These are phyloP conservation scores for Tolypocladium album DNA, from an alignment of 2,329 filamentous ascomycete genomes.

Conservation along the genomic window DNA sequence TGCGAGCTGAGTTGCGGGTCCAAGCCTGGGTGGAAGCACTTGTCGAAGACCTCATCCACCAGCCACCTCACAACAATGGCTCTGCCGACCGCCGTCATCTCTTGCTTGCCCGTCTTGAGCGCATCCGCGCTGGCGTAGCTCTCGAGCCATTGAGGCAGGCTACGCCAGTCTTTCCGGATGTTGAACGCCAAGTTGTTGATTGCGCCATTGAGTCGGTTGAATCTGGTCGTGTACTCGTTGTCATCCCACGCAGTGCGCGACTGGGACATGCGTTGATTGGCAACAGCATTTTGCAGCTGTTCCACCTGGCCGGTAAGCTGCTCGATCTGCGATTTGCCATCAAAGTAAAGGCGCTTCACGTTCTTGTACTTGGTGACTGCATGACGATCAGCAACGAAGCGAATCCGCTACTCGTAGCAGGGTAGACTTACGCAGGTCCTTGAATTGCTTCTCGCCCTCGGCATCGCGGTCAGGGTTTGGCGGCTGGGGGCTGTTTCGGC, in stretches of 20 bases:
- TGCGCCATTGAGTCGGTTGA: conserved; percentile 83
- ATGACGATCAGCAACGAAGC: conserved; percentile 5
- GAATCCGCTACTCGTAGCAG: neutral
- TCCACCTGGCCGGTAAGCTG: conserved; percentile 80
- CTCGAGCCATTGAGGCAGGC: conserved; percentile 70
- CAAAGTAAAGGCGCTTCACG: conserved; percentile 95
- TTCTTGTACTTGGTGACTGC: conserved; percentile 93
- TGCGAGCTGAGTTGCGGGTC: conserved; percentile 65
- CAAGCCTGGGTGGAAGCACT: conserved; percentile 83
- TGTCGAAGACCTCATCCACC: conserved; percentile 81
- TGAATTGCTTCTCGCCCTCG: conserved; percentile 44
- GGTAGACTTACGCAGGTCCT: conserved; percentile 40
- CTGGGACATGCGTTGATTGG: conserved; percentile 88
- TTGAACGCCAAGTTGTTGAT: conserved; percentile 94
- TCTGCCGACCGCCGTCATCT: conserved; percentile 93
- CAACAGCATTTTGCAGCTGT: conserved; percentile 92
- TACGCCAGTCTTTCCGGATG: conserved; percentile 88
- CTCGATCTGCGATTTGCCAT: conserved; percentile 87
- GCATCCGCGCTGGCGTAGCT: conserved; percentile 77
- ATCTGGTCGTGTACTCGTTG: conserved; percentile 82
- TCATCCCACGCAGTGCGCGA: conserved; percentile 93
- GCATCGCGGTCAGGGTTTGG: conserved; percentile 28
- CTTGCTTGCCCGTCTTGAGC: conserved; percentile 78
- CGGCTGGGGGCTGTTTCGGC: conserved; percentile 47
- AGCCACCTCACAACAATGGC: conserved; percentile 85